Base-by-base conservation (phyloP, 2,329 filamentous ascomycete genomes). In the Apiospora phragmitis region DNA sequence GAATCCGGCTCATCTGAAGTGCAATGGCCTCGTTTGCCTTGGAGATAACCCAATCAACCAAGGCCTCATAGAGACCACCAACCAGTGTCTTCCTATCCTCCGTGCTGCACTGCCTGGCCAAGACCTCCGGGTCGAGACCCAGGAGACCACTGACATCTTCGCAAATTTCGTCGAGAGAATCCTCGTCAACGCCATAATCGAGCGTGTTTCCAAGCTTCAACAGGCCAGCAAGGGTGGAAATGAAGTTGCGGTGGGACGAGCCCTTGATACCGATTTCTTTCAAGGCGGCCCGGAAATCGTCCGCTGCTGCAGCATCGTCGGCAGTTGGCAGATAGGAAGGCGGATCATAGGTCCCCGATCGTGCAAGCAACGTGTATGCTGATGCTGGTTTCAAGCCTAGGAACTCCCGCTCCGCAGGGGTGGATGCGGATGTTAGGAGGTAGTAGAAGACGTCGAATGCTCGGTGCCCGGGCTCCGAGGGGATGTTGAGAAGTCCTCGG, bases 371-470 rank as follows among this genome's bases (percentile, higher is more conserved):
- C 7, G 90, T 83, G 80, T 98, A 99, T 59, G 89, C 87, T 4
- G 93, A 92, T 3, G 93, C 89, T 11, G 90, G 86, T 81, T 94
- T 93, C 41, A 99, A 87, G 35, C 92, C 91, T 18, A 99, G 84
- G 72, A 95, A 97, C 79, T 98, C 95, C 70, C 94, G 88, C 83
- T 99, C 96, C 1, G 94, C 92, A 4, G 92, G 90, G 1, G 94
- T 96, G 0, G 96, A 97, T 0, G 93, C 93, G n/a, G 93, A 94
- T 0, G 95, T 97, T 55, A 98, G 87, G 0, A 99, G 89, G 77
- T 98, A 98, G 83, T 99, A 98, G 79, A 99, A 98, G 67, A 97
- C 96, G 78, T 99, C 95, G 76, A 99, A 99, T 4, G 95, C 96
- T 73, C 96, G 91, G 81, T 94, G 94, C 16, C 96, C 96, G 8